Evolutionary conservation across 345 rosid genomes (phyloP).

Genomic region (Eucalyptus viminalis): DNA sequence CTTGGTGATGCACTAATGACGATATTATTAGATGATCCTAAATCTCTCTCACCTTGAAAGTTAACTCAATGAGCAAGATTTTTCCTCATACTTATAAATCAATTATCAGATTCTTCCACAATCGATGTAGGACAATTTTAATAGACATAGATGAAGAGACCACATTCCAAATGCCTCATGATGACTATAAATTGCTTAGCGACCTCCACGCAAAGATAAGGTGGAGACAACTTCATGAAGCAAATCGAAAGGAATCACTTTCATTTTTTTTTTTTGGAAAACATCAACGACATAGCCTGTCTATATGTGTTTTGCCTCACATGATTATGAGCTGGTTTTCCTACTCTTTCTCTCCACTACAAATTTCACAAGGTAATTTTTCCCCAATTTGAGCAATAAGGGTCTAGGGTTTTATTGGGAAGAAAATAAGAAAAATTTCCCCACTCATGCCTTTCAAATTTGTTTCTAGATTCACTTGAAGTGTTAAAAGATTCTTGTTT

Average conservation of each 20-base stretch:
- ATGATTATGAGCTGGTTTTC: background rate
- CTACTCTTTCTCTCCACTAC: background rate
- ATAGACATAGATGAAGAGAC: too few species aligned
- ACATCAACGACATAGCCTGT: background rate
- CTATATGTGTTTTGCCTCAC: background rate
- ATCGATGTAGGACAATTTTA: rapidly evolving
- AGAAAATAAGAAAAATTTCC: background rate
- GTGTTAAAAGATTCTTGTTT: background rate
- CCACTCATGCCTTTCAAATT: background rate
- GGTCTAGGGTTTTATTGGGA: background rate
- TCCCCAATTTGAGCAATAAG: background rate
- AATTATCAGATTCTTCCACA: rapidly evolving
- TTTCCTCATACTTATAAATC: rapidly evolving
- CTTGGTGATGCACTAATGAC: background rate
- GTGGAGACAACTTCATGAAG: background rate
- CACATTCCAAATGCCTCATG: background rate
- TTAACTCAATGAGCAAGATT: rapidly evolving
- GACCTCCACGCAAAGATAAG: background rate
- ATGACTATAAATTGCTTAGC: background rate
- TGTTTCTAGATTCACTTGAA: background rate
- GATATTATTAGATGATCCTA: too few species aligned
- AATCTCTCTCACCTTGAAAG: rapidly evolving
- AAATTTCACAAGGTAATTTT: background rate
- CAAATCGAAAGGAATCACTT: background rate
- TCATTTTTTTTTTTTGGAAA: background rate